A percentile compares a stretch with the other conserved stretches of the same genome.
These are phyloP conservation scores for Lathyrus sativus DNA, from an alignment of 306 rosid species.

Conservation along the genomic window DNA sequence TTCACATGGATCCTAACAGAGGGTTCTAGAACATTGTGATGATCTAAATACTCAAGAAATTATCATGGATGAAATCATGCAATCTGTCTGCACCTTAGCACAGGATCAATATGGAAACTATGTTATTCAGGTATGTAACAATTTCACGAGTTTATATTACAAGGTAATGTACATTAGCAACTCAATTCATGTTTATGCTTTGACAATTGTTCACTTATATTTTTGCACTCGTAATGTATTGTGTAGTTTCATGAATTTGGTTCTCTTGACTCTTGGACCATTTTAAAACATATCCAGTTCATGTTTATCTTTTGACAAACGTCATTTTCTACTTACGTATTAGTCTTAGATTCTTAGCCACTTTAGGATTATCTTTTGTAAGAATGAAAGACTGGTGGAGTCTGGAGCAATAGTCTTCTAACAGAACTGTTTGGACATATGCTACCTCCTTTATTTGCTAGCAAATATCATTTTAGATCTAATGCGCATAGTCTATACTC, in stretches of 20 bases:
- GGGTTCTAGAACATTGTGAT: conserved; percentile 92
- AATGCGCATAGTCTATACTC: conserved; percentile 8
- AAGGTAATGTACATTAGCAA: conserved; percentile 16
- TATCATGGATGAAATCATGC: conserved; percentile 96
- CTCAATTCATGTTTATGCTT: conserved; percentile 2
- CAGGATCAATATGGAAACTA: conserved; percentile 98
- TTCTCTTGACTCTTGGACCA: conserved; percentile 3
- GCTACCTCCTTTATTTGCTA: neutral
- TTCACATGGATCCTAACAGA: conserved; percentile 59
- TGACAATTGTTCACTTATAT: conserved; percentile 7
- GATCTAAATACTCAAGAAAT: conserved; percentile 72
- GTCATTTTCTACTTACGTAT: conserved; percentile 4
- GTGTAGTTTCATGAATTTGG: conserved; percentile 18
- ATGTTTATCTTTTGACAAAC: conserved; percentile 7
- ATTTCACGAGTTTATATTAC: conserved; percentile 26
- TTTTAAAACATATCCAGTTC: conserved; percentile 11
- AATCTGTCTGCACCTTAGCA: conserved; percentile 78
- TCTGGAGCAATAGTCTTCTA: conserved; percentile 5
- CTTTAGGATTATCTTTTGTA: neutral
- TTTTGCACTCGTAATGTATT: neutral
- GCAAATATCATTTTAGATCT: neutral
- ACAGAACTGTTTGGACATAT: neutral
- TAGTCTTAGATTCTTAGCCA: neutral
- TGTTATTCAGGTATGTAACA: conserved; percentile 79
- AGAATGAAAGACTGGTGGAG: conserved; percentile 17